Conservation (phyloP, 768 basidiomycete genomes). For the Suillus lakei region DNA sequence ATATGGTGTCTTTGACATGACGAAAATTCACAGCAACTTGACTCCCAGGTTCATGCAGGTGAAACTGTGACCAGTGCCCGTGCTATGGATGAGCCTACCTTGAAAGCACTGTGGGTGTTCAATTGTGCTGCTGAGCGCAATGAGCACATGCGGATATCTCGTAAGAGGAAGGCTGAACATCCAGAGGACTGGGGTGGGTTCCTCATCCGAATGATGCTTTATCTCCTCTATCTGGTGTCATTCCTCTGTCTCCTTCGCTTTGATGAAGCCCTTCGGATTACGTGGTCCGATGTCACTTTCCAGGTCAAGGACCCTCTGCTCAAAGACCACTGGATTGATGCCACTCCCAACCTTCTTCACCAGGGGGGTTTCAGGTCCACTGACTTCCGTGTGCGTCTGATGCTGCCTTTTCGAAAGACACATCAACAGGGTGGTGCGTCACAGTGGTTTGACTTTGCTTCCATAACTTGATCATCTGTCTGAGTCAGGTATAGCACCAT, state of each 20-base stretch:
- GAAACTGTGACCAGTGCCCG: conserved; percentile 28
- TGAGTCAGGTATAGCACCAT: no score
- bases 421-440: conserved; percentile 8
- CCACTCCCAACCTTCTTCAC: no score
- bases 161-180: not conserved
- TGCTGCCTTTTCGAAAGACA: conserved; percentile 9
- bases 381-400: not conserved
- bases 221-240: conserved; percentile 17
- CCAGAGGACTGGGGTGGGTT: conserved; percentile 21
- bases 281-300: conserved; percentile 22
- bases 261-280: conserved; percentile 27
- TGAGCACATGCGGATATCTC: conserved; percentile 15
- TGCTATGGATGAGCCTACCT: conserved; percentile 22
- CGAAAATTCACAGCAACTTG: not conserved
- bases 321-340: no score
- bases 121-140: no score
- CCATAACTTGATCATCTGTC: no score
- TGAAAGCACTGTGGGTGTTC: conserved; percentile 22
- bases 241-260: conserved; percentile 28
- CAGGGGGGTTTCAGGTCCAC: no score
- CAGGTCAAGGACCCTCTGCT: not conserved
- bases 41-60: conserved; percentile 22
- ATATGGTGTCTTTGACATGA: no score
- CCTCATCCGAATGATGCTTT: no score
- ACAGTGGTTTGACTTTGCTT: no score